These are phyloP conservation scores for Cucumis hystrix DNA, from an alignment of 306 rosid species.

Conservation along the genomic window DNA sequence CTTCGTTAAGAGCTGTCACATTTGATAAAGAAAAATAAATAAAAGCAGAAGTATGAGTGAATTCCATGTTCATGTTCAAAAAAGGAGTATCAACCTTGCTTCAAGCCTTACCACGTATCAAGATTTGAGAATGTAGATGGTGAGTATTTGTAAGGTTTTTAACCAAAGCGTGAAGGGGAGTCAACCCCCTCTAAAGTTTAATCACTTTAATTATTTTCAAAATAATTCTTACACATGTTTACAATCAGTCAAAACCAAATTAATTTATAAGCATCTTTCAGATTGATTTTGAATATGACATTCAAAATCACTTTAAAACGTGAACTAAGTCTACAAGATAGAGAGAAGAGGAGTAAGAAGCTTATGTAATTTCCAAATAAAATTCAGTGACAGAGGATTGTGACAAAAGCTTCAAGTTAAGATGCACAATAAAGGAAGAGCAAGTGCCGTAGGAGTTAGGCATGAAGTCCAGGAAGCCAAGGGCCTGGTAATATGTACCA, in stretches of 20 bases:
- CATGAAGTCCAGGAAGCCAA: not conserved
- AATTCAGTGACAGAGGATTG: not conserved
- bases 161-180: too few species aligned
- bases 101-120: not conserved
- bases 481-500: not conserved
- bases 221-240: too few species aligned
- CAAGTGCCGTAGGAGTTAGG: not conserved
- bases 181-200: too few species aligned
- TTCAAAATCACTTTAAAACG: too few species aligned
- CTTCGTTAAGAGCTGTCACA: slow-evolving; percentile 70
- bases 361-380: not conserved
- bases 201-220: too few species aligned
- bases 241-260: too few species aligned
- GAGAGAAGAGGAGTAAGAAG: not conserved
- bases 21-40: slow-evolving; percentile 11
- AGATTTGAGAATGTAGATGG: not conserved
- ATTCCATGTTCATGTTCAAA: not conserved
- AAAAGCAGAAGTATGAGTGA: not conserved
- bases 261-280: too few species aligned
- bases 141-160: not conserved
- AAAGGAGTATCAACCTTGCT: not conserved
- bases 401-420: not conserved
- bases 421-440: not conserved
- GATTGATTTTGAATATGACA: too few species aligned
- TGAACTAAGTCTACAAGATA: too few species aligned